Conservation (phyloP, 2,329 filamentous ascomycete genomes). For the Fusarium nodosum region DNA sequence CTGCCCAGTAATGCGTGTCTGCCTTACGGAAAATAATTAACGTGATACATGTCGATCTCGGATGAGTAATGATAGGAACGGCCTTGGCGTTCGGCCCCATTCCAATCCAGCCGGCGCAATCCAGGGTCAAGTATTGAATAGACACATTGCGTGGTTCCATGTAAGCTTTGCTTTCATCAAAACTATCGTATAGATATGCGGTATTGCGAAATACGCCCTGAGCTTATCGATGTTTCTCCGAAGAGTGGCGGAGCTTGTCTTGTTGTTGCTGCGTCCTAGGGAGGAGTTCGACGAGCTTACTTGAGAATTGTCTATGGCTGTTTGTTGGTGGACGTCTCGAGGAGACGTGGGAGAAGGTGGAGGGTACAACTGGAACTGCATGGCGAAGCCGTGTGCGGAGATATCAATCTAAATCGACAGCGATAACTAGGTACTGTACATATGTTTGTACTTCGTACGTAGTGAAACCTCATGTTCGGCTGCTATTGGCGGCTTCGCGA, state of each 20-base stretch:
- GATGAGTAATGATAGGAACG: conserved; percentile 2
- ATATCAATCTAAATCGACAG: neutral
- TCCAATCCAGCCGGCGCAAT: conserved; percentile 14
- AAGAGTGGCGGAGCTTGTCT: conserved; percentile 32
- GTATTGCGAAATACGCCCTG: neutral
- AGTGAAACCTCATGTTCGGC: conserved; percentile 4
- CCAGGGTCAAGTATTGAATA: conserved; percentile 24
- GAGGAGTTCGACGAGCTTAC: conserved; percentile 39
- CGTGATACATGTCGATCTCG: conserved; percentile 10
- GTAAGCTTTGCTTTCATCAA: conserved; percentile 8
- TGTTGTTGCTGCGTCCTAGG: conserved; percentile 41
- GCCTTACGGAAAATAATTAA: conserved; percentile 21
- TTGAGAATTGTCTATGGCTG: neutral
- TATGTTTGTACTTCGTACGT: neutral
- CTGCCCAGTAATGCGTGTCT: conserved; percentile 11
- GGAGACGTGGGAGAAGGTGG: conserved; percentile 2
- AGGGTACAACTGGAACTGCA: conserved; percentile 27
- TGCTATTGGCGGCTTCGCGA: conserved; percentile 18
- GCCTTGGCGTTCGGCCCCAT: conserved; percentile 20
- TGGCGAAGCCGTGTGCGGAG: conserved; percentile 12
- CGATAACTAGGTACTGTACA: neutral
- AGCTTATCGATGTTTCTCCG: conserved; percentile 29
- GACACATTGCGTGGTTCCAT: conserved; percentile 34
- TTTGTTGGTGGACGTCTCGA: neutral
- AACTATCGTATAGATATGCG: conserved; percentile 3